A percentile compares a stretch with the other conserved stretches of the same genome.
phyloP scores from a whole-genome alignment of 2,329 filamentous ascomycete genomes.

The Purpureocillium takamizusanense region DNA sequence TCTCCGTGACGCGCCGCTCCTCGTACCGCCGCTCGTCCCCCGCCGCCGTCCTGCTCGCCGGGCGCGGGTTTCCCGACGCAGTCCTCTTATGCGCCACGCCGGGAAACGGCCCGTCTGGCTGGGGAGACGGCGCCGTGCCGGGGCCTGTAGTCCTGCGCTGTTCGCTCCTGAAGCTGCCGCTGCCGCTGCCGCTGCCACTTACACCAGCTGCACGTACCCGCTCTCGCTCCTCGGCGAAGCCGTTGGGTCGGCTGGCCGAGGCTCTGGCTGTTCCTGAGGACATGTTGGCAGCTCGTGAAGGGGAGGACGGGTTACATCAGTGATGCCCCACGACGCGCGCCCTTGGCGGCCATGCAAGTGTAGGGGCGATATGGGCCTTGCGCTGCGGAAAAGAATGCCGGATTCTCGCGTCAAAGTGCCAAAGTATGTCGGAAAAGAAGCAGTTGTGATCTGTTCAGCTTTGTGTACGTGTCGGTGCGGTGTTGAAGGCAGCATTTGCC shows the following conservation, averaged over 20 bases:
- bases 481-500: too few relatives aligned
- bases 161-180: slow-evolving; percentile 22
- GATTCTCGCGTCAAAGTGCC: too few relatives aligned
- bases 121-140: slow-evolving; percentile 16
- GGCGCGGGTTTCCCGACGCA: slow-evolving; percentile 47
- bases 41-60: slow-evolving; percentile 33
- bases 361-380: too few relatives aligned
- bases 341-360: slow-evolving; percentile 1
- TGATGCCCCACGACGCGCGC: slow-evolving; percentile 3
- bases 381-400: too few relatives aligned
- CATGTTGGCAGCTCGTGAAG: slow-evolving; percentile 20
- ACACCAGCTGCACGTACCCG: slow-evolving; percentile 9
- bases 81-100: slow-evolving; percentile 45
- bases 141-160: slow-evolving; percentile 27
- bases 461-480: too few relatives aligned
- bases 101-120: slow-evolving; percentile 22
- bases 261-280: slow-evolving; percentile 31
- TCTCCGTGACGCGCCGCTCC: slow-evolving; percentile 47
- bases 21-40: slow-evolving; percentile 35
- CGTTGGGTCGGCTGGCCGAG: slow-evolving; percentile 33
- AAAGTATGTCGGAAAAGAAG: too few relatives aligned
- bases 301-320: slow-evolving; percentile 29
- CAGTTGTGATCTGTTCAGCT: too few relatives aligned
- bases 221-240: slow-evolving; percentile 26
- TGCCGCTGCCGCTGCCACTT: neutral